phyloP scores from a whole-genome alignment of 2,329 filamentous ascomycete genomes.

The Microdochium paspali region DNA sequence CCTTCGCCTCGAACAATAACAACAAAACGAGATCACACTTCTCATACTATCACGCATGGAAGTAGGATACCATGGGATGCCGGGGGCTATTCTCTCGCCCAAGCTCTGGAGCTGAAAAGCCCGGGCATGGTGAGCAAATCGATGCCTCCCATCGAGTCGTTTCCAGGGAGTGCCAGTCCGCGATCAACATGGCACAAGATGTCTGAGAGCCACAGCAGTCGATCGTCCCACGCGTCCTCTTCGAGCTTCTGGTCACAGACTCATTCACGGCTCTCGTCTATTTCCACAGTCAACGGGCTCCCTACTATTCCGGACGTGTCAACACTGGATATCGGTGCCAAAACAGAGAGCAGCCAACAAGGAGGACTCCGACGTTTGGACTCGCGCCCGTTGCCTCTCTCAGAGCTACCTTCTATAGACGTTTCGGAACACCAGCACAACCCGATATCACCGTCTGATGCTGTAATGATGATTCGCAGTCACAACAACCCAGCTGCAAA shows the following conservation, averaged over 20 bases:
- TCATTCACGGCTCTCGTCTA: slow-evolving; percentile 40
- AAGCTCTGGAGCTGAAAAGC: slow-evolving; percentile 27
- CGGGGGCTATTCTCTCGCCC: slow-evolving; percentile 36
- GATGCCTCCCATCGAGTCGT: slow-evolving; percentile 13
- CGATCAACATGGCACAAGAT: slow-evolving; percentile 30
- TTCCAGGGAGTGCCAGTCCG: slow-evolving; percentile 16
- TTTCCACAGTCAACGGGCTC: slow-evolving; percentile 37
- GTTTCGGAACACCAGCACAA: neutral
- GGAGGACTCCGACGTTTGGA: slow-evolving; percentile 1
- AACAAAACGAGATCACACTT: slow-evolving; percentile 15
- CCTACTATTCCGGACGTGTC: slow-evolving; percentile 27
- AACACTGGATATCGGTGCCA: slow-evolving; percentile 20
- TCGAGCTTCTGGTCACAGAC: slow-evolving; percentile 31
- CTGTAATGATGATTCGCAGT: slow-evolving; percentile 13
- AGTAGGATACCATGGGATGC: slow-evolving; percentile 42
- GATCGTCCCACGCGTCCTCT: slow-evolving; percentile 39
- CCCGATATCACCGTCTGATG: slow-evolving; percentile 18
- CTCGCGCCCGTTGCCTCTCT: neutral
- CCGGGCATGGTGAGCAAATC: slow-evolving; percentile 12
- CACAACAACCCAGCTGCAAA: neutral
- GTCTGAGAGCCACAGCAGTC: slow-evolving; percentile 42
- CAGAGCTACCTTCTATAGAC: neutral
- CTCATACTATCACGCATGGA: slow-evolving; percentile 17
- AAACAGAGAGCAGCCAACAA: slow-evolving; percentile 6
- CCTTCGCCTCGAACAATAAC: slow-evolving; percentile 11